Base-by-base conservation (phyloP, 805 yeast species). In the Hermanozyma aechmeae region DNA sequence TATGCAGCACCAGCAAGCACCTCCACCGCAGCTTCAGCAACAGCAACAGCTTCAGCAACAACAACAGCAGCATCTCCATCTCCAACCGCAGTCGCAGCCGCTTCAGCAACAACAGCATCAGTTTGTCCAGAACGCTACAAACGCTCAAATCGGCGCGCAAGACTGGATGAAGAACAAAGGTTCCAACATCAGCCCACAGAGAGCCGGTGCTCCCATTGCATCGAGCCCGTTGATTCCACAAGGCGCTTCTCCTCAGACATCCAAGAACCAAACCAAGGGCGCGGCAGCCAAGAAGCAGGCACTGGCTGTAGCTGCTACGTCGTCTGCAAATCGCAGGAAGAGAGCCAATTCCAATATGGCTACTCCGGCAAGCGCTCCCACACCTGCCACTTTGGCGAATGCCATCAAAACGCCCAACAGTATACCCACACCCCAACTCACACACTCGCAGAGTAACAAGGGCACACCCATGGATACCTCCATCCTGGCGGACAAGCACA, bases 351-450 rank as follows among this genome's bases (percentile, higher is more conserved):
- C 44, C 17, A 43, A 40, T 5, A 46, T 45, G 3, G 51, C 53
- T 8, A 44, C 48, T 14, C 58, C 61, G 11, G 53, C 54, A 3
- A 48, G 43, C 15, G 59, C 55, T 3, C 45, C 63, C 1, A 58
- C 67, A 0, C 68, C 67, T 1, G 57, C 60, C 1, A 41, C 60
- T 3, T 41, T 58, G 38, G 56, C 56, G 9, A 54, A 51, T 34
- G 48, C 65, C 14, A 57, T 61, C 41, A 62, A 60, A 32, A 62
- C 69, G 2, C 69, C 69, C 1, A 59, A 58, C 34, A 57, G 64
- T 37, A 58, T 58, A 8, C 49, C 64, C 3, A 62, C 68, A 0
- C 68, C 69, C 2, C 66, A 58, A 30, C 46, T 61, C 8, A 50
- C 53, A 4, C 48, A 46, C 14, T 34, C 50, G 4, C 58, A 58